Base-by-base conservation (phyloP, 441 rosid genomes). In the Populus trichocarpa region DNA sequence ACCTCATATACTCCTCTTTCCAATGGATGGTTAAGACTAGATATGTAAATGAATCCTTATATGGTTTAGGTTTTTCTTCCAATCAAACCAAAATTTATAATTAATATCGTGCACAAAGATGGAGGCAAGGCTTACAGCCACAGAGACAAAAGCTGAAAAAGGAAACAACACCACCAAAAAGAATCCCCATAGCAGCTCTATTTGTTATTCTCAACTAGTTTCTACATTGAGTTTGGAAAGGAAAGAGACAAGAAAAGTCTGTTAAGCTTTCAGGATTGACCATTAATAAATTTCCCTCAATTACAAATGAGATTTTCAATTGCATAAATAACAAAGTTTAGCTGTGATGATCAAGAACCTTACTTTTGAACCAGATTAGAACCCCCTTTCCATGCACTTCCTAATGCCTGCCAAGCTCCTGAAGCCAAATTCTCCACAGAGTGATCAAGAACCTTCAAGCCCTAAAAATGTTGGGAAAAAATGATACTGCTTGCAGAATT, bases 361-460 rank as follows among this genome's bases (percentile, higher is more conserved):
- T 92, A 94, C 99, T 88, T 92, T 76, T 94, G 93, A 78, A 94
- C 97, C 53, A 92, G 80, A 82, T 79, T 71, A 42, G 94, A 75
- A 74, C 97, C 87, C 75, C 98, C 98, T 84, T 83, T 91, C 84
- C 84, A 88, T 64, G 97, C 99, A 88, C 77, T 88, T 76, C 98
- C 98, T 25, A 93, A 75, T 77, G 95, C 97, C 76, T 90, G 91
- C 99, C 99, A 96, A 30, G 99, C 99, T 79, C 98, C 99, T 30
- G 96, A 89, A 72, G 98, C 90, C 61, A 96, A 88, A 84, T 87
- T 93, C 91, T 94, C 99, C 79, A 96, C 92, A 42, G 97, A 93
- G 84, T 81, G 84, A 87, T 96, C 99, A 25, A 96, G 83, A 85
- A 85, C 93, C 86, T 90, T 92, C 85, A 94, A 84, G 36, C 96